Conservation (phyloP, 2,329 filamentous ascomycete genomes). For the Didymella pinodella region DNA sequence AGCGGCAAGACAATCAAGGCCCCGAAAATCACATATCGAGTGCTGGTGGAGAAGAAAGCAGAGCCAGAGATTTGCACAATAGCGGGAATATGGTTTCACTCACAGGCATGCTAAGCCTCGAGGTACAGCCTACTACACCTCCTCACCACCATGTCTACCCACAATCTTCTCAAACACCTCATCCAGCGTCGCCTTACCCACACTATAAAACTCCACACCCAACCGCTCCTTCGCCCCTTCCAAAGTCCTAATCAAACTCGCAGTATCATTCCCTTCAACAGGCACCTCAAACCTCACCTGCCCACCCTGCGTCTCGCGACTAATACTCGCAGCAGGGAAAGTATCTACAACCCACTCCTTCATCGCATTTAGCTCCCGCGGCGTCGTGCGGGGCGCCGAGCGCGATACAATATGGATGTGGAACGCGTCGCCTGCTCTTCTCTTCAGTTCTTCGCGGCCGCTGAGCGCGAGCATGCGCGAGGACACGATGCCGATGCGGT, state of each 20-base stretch:
- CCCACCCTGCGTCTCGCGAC: conserved; percentile 68
- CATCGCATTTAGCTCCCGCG: conserved; percentile 70
- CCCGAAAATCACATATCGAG: too few relatives aligned
- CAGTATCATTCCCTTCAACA: conserved; percentile 61
- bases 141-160: conserved; percentile 15
- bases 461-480: conserved; percentile 85
- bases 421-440: conserved; percentile 63
- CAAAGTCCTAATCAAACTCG: conserved; percentile 71
- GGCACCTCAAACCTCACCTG: conserved; percentile 82
- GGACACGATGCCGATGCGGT: conserved; percentile 85
- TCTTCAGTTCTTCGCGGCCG: conserved; percentile 73
- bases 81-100: too few relatives aligned
- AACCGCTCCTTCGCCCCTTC: conserved; percentile 73
- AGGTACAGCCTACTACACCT: not conserved
- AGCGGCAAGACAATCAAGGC: too few relatives aligned
- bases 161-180: conserved; percentile 90
- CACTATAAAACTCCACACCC: conserved; percentile 82
- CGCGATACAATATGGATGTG: conserved; percentile 75
- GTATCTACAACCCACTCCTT: conserved; percentile 68
- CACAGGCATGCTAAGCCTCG: not conserved
- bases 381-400: conserved; percentile 73
- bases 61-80: too few relatives aligned
- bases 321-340: conserved; percentile 66
- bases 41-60: too few relatives aligned
- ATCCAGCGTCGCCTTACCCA: conserved; percentile 78